phyloP scores from a whole-genome alignment of 441 rosid genomes.

The Arabidopsis lyrata region DNA sequence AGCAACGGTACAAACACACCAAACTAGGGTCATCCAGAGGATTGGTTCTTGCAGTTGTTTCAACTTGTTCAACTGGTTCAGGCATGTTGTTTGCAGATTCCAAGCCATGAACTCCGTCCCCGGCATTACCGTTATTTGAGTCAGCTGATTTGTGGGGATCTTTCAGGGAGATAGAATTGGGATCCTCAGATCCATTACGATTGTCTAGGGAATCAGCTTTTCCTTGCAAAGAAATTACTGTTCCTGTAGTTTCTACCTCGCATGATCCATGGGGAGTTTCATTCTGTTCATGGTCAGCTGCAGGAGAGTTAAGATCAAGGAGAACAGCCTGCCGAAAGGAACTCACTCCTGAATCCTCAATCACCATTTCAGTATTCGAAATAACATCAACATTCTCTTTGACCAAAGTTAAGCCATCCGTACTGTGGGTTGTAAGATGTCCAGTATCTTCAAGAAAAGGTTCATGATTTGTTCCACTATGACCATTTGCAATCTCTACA shows the following conservation, averaged over 20 bases:
- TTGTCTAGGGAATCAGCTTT: conserved; percentile 39
- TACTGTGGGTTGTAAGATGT: conserved; percentile 34
- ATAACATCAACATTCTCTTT: conserved; percentile 38
- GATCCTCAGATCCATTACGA: conserved; percentile 45
- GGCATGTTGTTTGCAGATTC: conserved; percentile 39
- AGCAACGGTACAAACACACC: conserved; percentile 74
- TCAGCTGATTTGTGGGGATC: conserved; percentile 46
- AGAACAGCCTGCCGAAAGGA: conserved; percentile 33
- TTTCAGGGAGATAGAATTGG: conserved; percentile 39
- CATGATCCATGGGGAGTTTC: conserved; percentile 31
- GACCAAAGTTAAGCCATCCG: conserved; percentile 32
- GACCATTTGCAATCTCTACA: conserved; percentile 42
- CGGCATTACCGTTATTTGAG: conserved; percentile 30
- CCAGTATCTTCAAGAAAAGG: conserved; percentile 40
- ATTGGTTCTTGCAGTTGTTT: conserved; percentile 37
- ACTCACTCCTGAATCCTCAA: conserved; percentile 32
- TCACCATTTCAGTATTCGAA: conserved; percentile 31
- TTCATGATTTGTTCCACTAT: conserved; percentile 45
- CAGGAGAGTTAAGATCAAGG: conserved; percentile 49
- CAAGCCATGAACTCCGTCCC: conserved; percentile 42
- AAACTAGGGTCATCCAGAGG: conserved; percentile 48
- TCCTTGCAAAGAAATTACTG: conserved; percentile 26
- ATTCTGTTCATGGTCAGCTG: conserved; percentile 37
- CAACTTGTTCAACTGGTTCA: conserved; percentile 34
- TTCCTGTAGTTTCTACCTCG: conserved; percentile 30